These are phyloP conservation scores for Lepraria neglecta DNA, from an alignment of 495 filamentous ascomycete species.

Conservation along the genomic window DNA sequence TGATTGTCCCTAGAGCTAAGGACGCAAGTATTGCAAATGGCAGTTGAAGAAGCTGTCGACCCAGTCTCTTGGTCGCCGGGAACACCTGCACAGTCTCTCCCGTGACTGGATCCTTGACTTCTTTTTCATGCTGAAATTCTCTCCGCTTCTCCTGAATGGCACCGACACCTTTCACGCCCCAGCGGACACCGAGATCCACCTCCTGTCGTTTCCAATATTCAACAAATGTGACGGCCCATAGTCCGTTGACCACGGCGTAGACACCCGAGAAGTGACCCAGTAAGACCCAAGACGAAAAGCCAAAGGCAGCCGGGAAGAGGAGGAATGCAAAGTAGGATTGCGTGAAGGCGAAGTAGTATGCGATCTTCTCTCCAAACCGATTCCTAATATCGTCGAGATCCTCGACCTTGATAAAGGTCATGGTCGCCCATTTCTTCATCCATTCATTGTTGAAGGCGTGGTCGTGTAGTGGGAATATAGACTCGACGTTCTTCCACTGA, in stretches of 20 bases:
- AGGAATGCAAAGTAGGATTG: conserved; percentile 88
- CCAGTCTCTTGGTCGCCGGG: conserved; percentile 67
- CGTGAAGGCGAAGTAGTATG: conserved; percentile 94
- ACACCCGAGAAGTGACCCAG: conserved; percentile 78
- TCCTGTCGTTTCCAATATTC: conserved; percentile 98
- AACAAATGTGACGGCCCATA: conserved; percentile 88
- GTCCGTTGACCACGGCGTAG: conserved; percentile 71
- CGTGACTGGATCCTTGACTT: conserved; percentile 71
- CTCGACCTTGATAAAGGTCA: conserved; percentile 66
- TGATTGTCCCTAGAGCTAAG: conserved; percentile 67
- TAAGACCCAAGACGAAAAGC: conserved; percentile 71
- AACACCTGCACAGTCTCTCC: conserved; percentile 76
- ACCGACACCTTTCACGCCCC: conserved; percentile 85
- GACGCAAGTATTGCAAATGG: conserved; percentile 77
- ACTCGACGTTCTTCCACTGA: conserved; percentile 77
- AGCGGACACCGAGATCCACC: conserved; percentile 79
- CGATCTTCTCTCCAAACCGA: conserved; percentile 86
- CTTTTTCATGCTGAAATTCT: conserved; percentile 72
- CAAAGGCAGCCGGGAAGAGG: conserved; percentile 76
- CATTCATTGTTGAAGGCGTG: conserved; percentile 79
- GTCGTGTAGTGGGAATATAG: conserved; percentile 85
- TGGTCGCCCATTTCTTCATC: conserved; percentile 81
- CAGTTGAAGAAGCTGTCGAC: conserved; percentile 74
- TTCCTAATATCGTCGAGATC: conserved; percentile 83
- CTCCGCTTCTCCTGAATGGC: conserved; percentile 69